Evolutionary conservation across 2,329 filamentous ascomycete species (phyloP), one percentile per base, ranked within the genome.

Genomic region (Curvularia hawaiiensis): DNA sequence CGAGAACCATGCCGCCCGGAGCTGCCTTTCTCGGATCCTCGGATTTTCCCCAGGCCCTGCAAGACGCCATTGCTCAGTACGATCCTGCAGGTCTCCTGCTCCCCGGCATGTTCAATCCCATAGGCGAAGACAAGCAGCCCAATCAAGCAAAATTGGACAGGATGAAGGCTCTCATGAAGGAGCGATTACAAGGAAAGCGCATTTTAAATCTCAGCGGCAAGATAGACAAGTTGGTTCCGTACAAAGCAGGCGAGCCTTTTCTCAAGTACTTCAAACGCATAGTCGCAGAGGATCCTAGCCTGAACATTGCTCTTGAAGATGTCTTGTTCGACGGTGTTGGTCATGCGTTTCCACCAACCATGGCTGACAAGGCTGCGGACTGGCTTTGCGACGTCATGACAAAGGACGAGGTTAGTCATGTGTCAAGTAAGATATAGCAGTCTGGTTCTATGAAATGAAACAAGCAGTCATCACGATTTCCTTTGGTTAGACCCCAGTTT

Each of bases 21-120:
- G 75, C 80, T 0, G 77, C 82, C 0, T 96, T 98, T 69, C 71
- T 96, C 0, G 91, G 92, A 3, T 92, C 90, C 56, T 79, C 78
- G 39, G 90, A 93, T 69, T 97, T 97, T 67, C 93, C 94, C 0
- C 74, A 77, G 0, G 82, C 86, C 0, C 83, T 97, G 7, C 77
- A 93, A 1, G 77, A 83, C 1, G 82, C 85, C 0, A 84, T 92
- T 30, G 78, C 82, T 22, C 83, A 83, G 52, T 85, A 83, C 58
- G 95, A 99, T 67, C 92, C 94, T 0, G 90, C 89, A 20, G 88
- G 85, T 1, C 79, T 95, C 7, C 77, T 97, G 10, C 87, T 96
- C 5, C 72, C 70, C 0, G 63, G 56, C 8, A 54, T 59, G 10
- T 71, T 73, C 54, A 63, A 69, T 31, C 68, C 70, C 14, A 49